A percentile compares a stretch with the other conserved stretches of the same genome.
Evolutionary conservation across 257 asterid species (phyloP).

Genomic region (Ilex asprella): DNA sequence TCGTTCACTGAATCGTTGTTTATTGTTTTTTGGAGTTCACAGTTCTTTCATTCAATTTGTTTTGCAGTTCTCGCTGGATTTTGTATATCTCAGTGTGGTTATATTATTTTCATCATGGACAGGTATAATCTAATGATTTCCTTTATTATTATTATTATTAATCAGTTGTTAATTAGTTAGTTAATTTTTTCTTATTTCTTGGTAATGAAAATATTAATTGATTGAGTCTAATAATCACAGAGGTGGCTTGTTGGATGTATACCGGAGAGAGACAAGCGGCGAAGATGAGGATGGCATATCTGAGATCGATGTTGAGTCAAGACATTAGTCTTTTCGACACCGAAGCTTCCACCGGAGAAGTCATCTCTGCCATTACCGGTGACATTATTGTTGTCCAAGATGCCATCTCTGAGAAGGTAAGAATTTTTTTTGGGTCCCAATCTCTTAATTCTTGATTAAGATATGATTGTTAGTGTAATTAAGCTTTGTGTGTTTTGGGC

Average conservation of each 20-base stretch:
- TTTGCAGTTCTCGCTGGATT: not conserved
- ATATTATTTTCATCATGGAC: not conserved
- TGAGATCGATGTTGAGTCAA: not conserved
- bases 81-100: slow-evolving; percentile 1
- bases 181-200: too few species aligned
- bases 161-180: too few species aligned
- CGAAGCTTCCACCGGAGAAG: not conserved
- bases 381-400: not conserved
- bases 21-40: too few species aligned
- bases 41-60: not conserved
- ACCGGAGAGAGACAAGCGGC: not conserved
- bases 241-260: not conserved
- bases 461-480: too few species aligned
- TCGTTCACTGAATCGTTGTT: too few species aligned
- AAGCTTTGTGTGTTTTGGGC: too few species aligned
- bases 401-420: not conserved
- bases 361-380: not conserved
- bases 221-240: not conserved
- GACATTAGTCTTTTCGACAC: not conserved
- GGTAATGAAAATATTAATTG: too few species aligned
- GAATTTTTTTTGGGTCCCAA: too few species aligned
- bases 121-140: not conserved
- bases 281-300: not conserved
- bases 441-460: too few species aligned
- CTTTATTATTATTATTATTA: too few species aligned